Evolutionary conservation across 768 basidiomycete species (phyloP), one percentile per base, ranked within the genome.

Genomic region (Boletus sensibilis): DNA sequence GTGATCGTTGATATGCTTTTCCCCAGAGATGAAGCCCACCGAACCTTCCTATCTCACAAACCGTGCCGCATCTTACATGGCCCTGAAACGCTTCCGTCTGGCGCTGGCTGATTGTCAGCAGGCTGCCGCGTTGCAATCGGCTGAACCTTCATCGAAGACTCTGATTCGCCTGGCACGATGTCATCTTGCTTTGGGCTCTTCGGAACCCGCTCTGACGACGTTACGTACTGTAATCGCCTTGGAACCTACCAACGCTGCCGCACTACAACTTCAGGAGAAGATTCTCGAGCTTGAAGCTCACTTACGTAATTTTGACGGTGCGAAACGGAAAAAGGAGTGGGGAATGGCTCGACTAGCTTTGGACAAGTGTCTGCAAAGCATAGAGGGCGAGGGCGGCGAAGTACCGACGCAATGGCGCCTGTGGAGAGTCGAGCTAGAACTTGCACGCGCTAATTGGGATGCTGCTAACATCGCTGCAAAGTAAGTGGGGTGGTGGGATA

Each of bases 41-140:
- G 88, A 94, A 70, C 84, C 92, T 1, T 79, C 88, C 3, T 94
- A 88, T 66, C 76, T 87, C 58, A 90, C 91, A 1, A 95, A 95
- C 69, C 85, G 92, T 29, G 92, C 93, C 0, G 92, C 93, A 0
- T 86, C 92, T 2, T 83, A 87, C 67, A 94, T 95, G 83, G 83
- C 85, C 0, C 68, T 90, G 49, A 92, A 93, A 67, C 82, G 82
- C 34, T 94, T 88, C 78, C 78, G 83, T 33, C 73, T 76, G 0
- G 93, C 93, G 0, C 76, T 94, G 18, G 79, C 79, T 37, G 92
- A 95, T 66, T 94, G 91, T 65, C 91, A 91, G 68, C 77, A 77
- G 35, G 92, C 92, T 5, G 78, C 82, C 0, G 71, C 82, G 0
- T 75, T 92, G 6, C 90, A 93, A 72, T 70, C 84, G 9, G 68